Evolutionary conservation across 805 yeast genomes (phyloP).

Genomic region (baker's yeast (Saccharomyces cerevisiae)): DNA sequence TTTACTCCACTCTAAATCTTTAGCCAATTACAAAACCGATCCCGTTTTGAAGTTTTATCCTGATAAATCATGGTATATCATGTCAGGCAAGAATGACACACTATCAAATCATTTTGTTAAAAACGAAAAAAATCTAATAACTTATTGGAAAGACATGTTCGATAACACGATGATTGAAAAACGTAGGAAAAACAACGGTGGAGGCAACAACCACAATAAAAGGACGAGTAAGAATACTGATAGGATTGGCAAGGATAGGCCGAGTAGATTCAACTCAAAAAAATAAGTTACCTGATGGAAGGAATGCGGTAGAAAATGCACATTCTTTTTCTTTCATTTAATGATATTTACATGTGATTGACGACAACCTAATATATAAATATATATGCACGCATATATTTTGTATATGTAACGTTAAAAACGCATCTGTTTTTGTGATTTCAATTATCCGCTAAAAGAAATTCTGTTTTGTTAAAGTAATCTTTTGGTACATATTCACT

Average conservation of each 20-base stretch:
- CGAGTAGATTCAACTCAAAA: not conserved
- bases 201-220: not conserved
- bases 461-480: slow-evolving; percentile 49
- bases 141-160: not conserved
- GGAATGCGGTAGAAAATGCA: not conserved
- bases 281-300: not conserved
- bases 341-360: not conserved
- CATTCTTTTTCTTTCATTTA: not conserved
- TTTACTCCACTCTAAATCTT: slow-evolving; percentile 2
- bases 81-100: slow-evolving; percentile 15
- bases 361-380: not conserved
- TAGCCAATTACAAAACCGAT: slow-evolving; percentile 7
- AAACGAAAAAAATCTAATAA: not conserved
- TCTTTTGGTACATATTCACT: slow-evolving; percentile 40
- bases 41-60: slow-evolving; percentile 20
- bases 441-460: slow-evolving; percentile 25
- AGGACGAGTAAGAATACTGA: not conserved
- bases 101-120: slow-evolving; percentile 8
- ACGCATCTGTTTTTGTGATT: not conserved
- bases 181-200: not conserved
- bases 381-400: not conserved
- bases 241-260: not conserved
- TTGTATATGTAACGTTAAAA: not conserved
- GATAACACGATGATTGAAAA: not conserved
- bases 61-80: slow-evolving; percentile 17